Conservation (phyloP, 2,329 filamentous ascomycete genomes). For the Pestalotiopsis sp. region DNA sequence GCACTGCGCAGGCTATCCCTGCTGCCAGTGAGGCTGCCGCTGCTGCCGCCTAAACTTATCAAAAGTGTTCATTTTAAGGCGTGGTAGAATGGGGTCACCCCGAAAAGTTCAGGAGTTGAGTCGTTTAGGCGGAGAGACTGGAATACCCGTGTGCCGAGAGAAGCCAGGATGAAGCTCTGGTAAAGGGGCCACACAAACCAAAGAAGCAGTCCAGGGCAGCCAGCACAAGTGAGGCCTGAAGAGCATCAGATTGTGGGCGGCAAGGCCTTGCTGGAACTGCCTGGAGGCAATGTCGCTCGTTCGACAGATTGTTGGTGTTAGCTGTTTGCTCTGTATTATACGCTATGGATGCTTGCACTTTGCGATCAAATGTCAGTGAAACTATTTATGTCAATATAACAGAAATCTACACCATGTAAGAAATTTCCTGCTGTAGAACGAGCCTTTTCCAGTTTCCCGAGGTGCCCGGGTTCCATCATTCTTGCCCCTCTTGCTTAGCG, state of each 20-base stretch:
- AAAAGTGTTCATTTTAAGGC: not conserved
- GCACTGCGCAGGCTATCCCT: constrained; percentile 71
- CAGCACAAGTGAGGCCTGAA: not conserved
- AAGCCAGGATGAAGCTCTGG: not conserved
- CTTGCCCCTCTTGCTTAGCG: not conserved
- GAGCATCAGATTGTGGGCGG: not conserved
- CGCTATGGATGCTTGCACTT: not conserved
- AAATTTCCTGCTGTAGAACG: too few relatives aligned
- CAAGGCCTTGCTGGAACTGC: not conserved
- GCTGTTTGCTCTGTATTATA: not conserved
- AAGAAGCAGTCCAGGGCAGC: not conserved
- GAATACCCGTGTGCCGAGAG: not conserved
- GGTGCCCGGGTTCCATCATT: not conserved
- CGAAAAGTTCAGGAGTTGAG: not conserved
- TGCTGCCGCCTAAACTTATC: constrained; percentile 18
- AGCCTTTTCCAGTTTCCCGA: not conserved
- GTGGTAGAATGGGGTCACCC: not conserved
- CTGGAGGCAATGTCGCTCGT: not conserved
- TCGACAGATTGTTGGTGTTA: not conserved
- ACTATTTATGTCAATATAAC: not conserved
- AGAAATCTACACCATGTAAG: too few relatives aligned
- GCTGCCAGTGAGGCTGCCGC: constrained; percentile 42
- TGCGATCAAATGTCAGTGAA: not conserved
- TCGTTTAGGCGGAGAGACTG: not conserved
- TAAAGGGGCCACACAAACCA: not conserved